A percentile compares a stretch with the other conserved stretches of the same genome.
phyloP scores from a whole-genome alignment of 257 asterid species.

The Forsythia viridissima region DNA sequence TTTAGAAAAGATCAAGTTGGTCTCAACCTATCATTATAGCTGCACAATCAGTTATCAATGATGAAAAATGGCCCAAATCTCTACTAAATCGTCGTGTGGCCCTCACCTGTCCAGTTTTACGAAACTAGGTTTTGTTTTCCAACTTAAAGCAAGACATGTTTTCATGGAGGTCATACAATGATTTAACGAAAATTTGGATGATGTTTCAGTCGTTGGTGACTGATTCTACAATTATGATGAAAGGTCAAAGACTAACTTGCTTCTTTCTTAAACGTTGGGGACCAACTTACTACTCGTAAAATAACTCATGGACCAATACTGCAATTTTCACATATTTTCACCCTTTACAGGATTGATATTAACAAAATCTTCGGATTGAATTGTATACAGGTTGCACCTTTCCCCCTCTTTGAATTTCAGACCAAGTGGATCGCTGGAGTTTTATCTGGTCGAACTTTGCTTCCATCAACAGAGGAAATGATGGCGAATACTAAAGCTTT shows the following conservation, averaged over 20 bases:
- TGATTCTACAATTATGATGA: not conserved
- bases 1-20: not conserved
- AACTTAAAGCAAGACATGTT: not conserved
- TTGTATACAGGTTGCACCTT: slow-evolving; percentile 73
- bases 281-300: not conserved
- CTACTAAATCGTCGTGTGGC: not conserved
- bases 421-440: slow-evolving; percentile 87
- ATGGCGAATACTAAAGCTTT: slow-evolving; percentile 60
- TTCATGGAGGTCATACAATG: not conserved
- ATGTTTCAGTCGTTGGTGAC: not conserved
- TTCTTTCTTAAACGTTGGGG: not conserved
- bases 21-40: not conserved
- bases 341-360: not conserved
- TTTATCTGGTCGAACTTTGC: slow-evolving; percentile 69
- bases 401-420: slow-evolving; percentile 77
- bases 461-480: slow-evolving; percentile 73
- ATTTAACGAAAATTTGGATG: not conserved
- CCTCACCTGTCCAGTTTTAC: not conserved
- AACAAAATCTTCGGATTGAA: not conserved
- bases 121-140: not conserved
- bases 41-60: not conserved
- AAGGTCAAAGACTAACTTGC: not conserved
- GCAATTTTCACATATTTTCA: not conserved
- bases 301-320: not conserved
- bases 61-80: not conserved